Conservation (phyloP, 2,329 filamentous ascomycete species). For the Colletotrichum camelliae region DNA sequence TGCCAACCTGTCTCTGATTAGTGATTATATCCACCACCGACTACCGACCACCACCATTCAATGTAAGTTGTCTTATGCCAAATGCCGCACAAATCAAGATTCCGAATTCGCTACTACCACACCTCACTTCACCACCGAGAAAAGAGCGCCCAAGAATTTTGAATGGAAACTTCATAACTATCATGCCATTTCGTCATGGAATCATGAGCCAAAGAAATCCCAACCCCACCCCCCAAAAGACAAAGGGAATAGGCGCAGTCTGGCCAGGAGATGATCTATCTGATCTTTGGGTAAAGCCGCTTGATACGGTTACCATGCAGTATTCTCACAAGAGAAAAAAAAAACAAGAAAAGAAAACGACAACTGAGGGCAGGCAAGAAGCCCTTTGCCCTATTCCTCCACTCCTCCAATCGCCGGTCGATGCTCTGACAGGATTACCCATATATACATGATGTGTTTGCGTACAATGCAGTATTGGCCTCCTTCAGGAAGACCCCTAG, state of each 20-base stretch:
- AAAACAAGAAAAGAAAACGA: background rate
- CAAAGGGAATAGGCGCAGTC: constrained; percentile 20
- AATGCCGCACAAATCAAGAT: background rate
- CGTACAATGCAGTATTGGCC: background rate
- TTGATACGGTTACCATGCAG: constrained; percentile 14
- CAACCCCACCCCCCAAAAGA: constrained; percentile 5
- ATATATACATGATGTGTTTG: constrained; percentile 17
- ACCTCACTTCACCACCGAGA: background rate
- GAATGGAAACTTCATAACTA: constrained; percentile 21
- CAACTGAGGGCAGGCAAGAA: background rate
- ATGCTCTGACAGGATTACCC: constrained; percentile 22
- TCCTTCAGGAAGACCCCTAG: background rate
- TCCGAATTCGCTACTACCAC: background rate
- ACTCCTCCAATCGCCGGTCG: background rate
- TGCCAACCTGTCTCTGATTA: background rate
- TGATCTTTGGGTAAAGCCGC: constrained; percentile 11
- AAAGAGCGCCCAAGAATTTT: background rate
- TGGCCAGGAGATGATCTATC: constrained; percentile 26
- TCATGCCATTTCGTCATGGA: constrained; percentile 27
- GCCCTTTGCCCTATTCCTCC: constrained; percentile 11
- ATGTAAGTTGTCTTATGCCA: background rate
- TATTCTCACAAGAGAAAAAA: constrained; percentile 8
- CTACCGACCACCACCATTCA: too few relatives aligned
- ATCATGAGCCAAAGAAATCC: constrained; percentile 24
- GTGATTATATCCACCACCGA: background rate